Base-by-base conservation (phyloP, 2,329 filamentous ascomycete genomes). In the Aureobasidium sp. region DNA sequence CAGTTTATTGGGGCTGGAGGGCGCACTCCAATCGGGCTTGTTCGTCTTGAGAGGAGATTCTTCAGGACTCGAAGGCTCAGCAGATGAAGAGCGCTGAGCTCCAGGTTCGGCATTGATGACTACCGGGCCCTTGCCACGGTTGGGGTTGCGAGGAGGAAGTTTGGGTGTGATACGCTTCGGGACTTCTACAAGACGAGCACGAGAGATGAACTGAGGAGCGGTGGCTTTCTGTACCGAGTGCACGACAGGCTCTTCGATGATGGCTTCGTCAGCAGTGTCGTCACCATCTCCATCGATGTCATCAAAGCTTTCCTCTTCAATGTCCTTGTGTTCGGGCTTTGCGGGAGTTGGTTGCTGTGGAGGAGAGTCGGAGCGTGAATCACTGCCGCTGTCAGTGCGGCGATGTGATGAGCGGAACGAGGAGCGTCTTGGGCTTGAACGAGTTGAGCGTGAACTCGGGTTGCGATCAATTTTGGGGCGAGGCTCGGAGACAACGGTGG, bases 181-280 rank as follows among this genome's bases (percentile, higher is more conserved):
- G 63, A 97, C 96, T 49, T 85, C 91, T 30, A 97, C 90, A 55
- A 97, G 79, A 55, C 88, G 87, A 29, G 91, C 90, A 69, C 89
- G 88, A 42, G 85, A 87, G 32, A 72, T 65, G n/a, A 67, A 67
- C 47, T 69, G 66, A 21, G 70, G 67, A 7, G 67, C 66, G 5
- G 64, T 58, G 45, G 83, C 79, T 42, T 84, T 82, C 58, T 85
- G 82, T 7, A 90, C 82, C 68, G 90, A 86, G 63, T 86, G 88
- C 34, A 91, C 82, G 37, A 90, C 78, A 2, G 86, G 82, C 68
- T 88, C 86, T 65, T 89, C 80, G 6, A 78, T 76, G n/a, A 74
- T 73, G 1, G 81, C 76, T 7, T 79, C 78, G 8, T 80, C 78
- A 15, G 78, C 77, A 10, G 83, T 79, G 5, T 80, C 73, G 4